Evolutionary conservation across 305 asterid genomes (phyloP).

Genomic region (Ruellia speciosa): DNA sequence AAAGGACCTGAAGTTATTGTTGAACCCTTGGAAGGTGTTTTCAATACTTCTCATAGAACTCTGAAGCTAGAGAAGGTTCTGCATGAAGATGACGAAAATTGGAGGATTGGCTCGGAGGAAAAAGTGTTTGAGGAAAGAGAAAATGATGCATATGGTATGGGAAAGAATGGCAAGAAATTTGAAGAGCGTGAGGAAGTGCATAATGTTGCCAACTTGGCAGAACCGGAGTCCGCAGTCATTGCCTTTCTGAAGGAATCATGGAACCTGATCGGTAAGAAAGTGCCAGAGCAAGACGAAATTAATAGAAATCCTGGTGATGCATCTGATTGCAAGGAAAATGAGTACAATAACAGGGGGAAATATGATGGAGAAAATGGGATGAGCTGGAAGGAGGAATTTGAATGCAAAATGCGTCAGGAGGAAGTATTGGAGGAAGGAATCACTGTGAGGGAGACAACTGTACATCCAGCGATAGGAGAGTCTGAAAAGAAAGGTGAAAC

Average conservation of each 20-base stretch:
- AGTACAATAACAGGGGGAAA: constrained; percentile 20
- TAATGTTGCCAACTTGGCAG: constrained; percentile 18
- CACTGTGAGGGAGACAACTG: constrained; percentile 25
- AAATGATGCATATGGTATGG: constrained; percentile 13
- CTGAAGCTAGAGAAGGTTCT: constrained; percentile 24
- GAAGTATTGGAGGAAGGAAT: constrained; percentile 28
- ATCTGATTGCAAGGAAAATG: constrained; percentile 26
- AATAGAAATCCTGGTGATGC: constrained; percentile 22
- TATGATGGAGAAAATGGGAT: constrained; percentile 30
- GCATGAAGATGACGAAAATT: constrained; percentile 25
- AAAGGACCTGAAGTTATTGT: constrained; percentile 21
- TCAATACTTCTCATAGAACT: constrained; percentile 23
- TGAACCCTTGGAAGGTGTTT: constrained; percentile 22
- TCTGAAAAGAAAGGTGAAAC: constrained; percentile 19
- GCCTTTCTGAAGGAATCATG: constrained; percentile 22
- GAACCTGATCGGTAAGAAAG: constrained; percentile 21
- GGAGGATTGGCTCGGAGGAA: constrained; percentile 24
- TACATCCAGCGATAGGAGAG: constrained; percentile 23
- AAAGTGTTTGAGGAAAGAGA: constrained; percentile 23
- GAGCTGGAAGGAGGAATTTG: constrained; percentile 27
- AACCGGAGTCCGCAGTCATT: constrained; percentile 23
- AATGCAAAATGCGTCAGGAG: constrained; percentile 29
- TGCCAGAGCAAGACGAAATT: constrained; percentile 22
- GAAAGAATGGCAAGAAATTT: constrained; percentile 23
- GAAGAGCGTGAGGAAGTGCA: constrained; percentile 19